Evolutionary conservation across 768 basidiomycete species (phyloP), one percentile per base, ranked within the genome.

Genomic region (Pholiota microspora): DNA sequence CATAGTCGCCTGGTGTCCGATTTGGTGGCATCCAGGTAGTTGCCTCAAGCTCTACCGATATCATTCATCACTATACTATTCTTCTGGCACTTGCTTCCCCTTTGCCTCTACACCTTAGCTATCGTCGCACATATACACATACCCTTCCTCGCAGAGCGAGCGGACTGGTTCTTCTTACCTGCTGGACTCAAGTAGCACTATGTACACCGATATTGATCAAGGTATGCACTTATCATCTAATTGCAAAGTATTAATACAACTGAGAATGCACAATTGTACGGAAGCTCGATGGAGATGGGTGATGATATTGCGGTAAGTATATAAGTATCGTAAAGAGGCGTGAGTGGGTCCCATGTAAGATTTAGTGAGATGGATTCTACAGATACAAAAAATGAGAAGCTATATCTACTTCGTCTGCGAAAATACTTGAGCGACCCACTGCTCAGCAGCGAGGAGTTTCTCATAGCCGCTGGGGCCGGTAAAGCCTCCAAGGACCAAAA

Each of bases 381-480:
- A 49, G 18, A 34, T 34, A 32, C 48, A 34, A 24, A 32, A 21
- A 35, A 31, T 12, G 21, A 10, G n/a, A 23, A 21, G 18, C 21
- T 21, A 10, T 16, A 12, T 42, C 40, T 38, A 47, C 45, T 54
- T 47, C 27, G 12, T 38, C 31, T 46, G 45, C 2, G 35, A 34
- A 21, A 47, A 47, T 7, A 47, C 27, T 25, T 50, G 51, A 1
- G 40, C 28, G 29, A 79, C 40, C 75, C 77, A 80, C 51, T 71
- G 67, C 59, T 74, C 73, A 6, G 73, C 40, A 6, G 71, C 70
- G 18, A 76, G 57, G 15, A 79, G 67, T 62, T 81, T 81, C 62
- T 75, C 67, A 56, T 77, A 77, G 7, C 79, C 79, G 18, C 57
- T 63, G 32, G 73, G 66, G 16, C 79, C 80, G 0, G 76, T 79